Evolutionary conservation across 2,329 filamentous ascomycete species (phyloP).

Genomic region (Pezizomycotina sp.): DNA sequence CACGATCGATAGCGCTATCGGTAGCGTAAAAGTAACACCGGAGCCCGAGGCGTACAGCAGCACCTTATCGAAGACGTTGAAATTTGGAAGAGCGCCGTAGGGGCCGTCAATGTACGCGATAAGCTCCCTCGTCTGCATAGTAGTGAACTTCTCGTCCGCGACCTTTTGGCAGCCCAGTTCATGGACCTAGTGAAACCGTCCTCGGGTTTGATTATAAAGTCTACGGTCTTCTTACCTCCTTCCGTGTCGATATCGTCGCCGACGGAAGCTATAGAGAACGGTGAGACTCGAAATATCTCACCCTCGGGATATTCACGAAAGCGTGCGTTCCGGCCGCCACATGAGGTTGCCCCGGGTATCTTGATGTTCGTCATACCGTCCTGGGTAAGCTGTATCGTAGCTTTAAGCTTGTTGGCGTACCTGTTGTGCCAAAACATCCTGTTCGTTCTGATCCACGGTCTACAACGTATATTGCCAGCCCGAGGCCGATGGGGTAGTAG

Average conservation of each 20-base stretch:
- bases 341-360: conserved; percentile 16
- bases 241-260: conserved; percentile 20
- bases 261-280: conserved; percentile 15
- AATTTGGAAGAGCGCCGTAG: conserved; percentile 18
- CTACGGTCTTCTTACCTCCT: conserved; percentile 18
- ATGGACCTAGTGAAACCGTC: conserved; percentile 16
- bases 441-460: conserved; percentile 15
- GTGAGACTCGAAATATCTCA: too few species aligned
- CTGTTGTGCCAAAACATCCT: conserved; percentile 18
- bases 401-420: conserved; percentile 16
- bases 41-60: conserved; percentile 17
- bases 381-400: conserved; percentile 13
- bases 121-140: conserved; percentile 11
- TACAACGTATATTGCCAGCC: conserved; percentile 13
- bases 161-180: conserved; percentile 15
- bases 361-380: conserved; percentile 18
- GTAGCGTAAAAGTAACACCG: conserved; percentile 18
- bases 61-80: conserved; percentile 17
- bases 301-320: conserved; percentile 19
- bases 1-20: conserved; percentile 15
- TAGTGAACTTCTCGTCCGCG: conserved; percentile 3
- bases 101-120: conserved; percentile 15
- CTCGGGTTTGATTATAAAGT: conserved; percentile 19
- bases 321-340: conserved; percentile 13
- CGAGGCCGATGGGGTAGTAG: conserved; percentile 15